Evolutionary conservation across 495 filamentous ascomycete species (phyloP), one percentile per base, ranked within the genome.

Genomic region (Daldinia concentrica): DNA sequence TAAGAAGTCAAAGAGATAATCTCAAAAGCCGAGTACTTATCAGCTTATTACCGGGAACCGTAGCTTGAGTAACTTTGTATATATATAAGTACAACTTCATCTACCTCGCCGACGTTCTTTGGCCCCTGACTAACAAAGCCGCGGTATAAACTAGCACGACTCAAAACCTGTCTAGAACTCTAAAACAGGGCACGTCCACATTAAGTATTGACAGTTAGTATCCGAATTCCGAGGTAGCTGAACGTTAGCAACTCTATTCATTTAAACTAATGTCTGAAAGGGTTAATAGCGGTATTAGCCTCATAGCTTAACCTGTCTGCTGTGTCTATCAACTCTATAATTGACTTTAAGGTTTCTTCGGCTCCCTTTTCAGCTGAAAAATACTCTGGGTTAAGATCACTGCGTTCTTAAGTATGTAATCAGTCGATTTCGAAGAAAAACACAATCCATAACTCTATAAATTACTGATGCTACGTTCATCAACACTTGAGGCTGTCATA

Each of bases 71-170:
- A 19, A 36, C 0, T 34, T 4, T 57, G 29, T 36, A 24, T 17
- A 6, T 15, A 1, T 24, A 17, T 3, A 30, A 59, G 22, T 19
- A 48, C 19, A 19, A 34, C 37, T 32, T 45, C 57, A 27, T 60
- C 36, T 14, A 2, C 14, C 19, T 34, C 57, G 12, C 3, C 22
- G 30, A 26, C n/a, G 32, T 60, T 15, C 9, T 6, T 45, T 24
- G 29, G 17, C 57, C 57, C 57, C 57, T 60, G 57, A 45, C 36
- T 43, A 60, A 41, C 37, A 24, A 27, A 24, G 37, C 36, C 36
- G 43, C 2, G 37, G 24, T 58, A 14, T 15, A 19, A 60, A 39
- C 37, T 43, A 60, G 57, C n/a, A 43, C 24, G 26, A 59, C 57
- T 59, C 37, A 29, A 37, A 52, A 26, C n/a, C 26, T 52, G 6